A percentile compares a stretch with the other conserved stretches of the same genome.
Conservation (phyloP, 2,329 filamentous ascomycete species). For the Tolypocladium endophyticum region DNA sequence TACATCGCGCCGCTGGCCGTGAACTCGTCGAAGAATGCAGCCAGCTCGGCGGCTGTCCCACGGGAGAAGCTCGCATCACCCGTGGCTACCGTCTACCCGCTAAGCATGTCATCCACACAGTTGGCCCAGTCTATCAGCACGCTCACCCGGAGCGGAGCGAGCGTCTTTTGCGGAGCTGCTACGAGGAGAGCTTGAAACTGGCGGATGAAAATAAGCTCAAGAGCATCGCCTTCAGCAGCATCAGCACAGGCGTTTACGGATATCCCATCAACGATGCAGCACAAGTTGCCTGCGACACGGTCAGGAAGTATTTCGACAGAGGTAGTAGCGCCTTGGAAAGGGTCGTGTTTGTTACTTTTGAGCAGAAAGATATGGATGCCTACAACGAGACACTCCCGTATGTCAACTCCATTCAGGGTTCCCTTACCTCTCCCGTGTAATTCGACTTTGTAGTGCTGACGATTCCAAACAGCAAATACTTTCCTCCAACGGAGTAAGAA, state of each 20-base stretch:
- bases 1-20: constrained; percentile 72
- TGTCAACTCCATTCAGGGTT: constrained; percentile 5
- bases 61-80: constrained; percentile 77
- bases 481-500: constrained; percentile 10
- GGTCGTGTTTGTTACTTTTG: constrained; percentile 79
- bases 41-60: constrained; percentile 60
- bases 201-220: constrained; percentile 56
- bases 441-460: neutral
- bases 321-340: constrained; percentile 45
- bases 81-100: constrained; percentile 65
- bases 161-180: constrained; percentile 50
- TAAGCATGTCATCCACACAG: constrained; percentile 76
- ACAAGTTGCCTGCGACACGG: constrained; percentile 52
- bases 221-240: constrained; percentile 70
- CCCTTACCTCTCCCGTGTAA: neutral
- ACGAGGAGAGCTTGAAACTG: constrained; percentile 60
- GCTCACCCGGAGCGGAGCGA: constrained; percentile 24
- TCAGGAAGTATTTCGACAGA: constrained; percentile 43
- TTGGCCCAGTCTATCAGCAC: constrained; percentile 66
- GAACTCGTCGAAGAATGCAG: constrained; percentile 59
- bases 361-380: constrained; percentile 62
- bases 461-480: constrained; percentile 10
- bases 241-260: constrained; percentile 85
- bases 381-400: constrained; percentile 68
- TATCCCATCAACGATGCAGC: constrained; percentile 72